Evolutionary conservation across 331 rosid genomes (phyloP).

Genomic region (Quercus lobata): DNA sequence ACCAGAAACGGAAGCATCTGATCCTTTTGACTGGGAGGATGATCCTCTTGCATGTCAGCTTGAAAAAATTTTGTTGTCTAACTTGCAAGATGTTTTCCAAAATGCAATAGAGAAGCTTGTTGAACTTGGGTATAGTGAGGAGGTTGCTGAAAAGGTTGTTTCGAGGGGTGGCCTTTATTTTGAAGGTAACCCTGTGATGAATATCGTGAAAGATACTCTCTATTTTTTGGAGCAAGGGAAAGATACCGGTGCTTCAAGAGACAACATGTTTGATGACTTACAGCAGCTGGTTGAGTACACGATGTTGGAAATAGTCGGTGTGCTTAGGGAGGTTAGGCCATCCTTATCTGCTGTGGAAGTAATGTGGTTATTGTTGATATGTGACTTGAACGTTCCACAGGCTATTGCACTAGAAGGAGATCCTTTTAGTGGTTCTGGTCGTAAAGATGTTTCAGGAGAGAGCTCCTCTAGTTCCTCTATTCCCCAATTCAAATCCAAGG

Average conservation of each 20-base stretch:
- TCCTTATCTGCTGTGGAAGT: constrained; percentile 57
- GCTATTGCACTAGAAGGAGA: constrained; percentile 41
- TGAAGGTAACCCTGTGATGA: constrained; percentile 35
- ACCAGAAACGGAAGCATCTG: constrained; percentile 13
- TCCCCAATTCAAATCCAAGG: constrained; percentile 28
- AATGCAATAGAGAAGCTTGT: constrained; percentile 38
- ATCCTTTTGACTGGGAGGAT: constrained; percentile 50
- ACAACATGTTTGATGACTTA: constrained; percentile 31
- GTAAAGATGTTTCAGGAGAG: constrained; percentile 16
- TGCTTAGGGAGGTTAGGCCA: constrained; percentile 52
- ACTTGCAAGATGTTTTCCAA: constrained; percentile 42
- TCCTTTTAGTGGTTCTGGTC: constrained; percentile 21
- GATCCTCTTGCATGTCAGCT: constrained; percentile 47
- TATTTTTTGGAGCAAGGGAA: constrained; percentile 22
- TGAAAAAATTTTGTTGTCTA: constrained; percentile 40
- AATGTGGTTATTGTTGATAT: constrained; percentile 65
- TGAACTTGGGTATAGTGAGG: constrained; percentile 43
- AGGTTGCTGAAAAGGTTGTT: constrained; percentile 31
- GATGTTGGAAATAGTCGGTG: constrained; percentile 53
- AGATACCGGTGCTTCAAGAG: constrained; percentile 3
- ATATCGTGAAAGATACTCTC: constrained; percentile 36
- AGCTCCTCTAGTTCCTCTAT: neutral
- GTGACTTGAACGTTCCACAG: constrained; percentile 53
- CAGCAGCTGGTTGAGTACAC: constrained; percentile 46
- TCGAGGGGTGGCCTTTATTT: constrained; percentile 46